Base-by-base conservation (phyloP, 2,329 filamentous ascomycete species). In the Penicillium brasilianum region DNA sequence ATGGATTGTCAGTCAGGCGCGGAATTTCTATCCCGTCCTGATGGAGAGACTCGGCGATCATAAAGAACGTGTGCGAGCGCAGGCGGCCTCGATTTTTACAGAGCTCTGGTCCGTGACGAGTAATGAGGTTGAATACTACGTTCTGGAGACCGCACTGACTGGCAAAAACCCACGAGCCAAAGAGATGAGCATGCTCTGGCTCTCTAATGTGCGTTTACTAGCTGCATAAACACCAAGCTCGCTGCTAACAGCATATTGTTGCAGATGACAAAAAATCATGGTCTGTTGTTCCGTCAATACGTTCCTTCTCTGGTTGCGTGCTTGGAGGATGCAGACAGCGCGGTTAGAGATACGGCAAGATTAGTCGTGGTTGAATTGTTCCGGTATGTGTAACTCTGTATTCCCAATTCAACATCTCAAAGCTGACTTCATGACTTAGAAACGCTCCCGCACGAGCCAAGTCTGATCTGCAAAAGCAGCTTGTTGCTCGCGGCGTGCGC, bases 271-370 rank as follows among this genome's bases (percentile, higher is more conserved):
- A 86, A 89, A 72, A 89, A 92, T 57, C 86, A 93, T 60, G 88
- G 87, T 41, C 81, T 97, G 66, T 88, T 89, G 39, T 97, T 97
- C 78, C 90, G 92, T 64, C 82, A 82, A 71, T 97, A 96, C 74
- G 93, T 96, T 1, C 90, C 91, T 2, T 84, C 85, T 11, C 83
- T 97, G 43, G 94, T 97, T 80, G 89, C 92, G 57, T 85, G 95
- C 67, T 84, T 97, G 44, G 94, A 97, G 78, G 93, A 97, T 76
- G 90, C 93, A 10, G 94, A 97, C 75, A 90, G 90, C 53, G 89
- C 88, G 77, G 93, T 97, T 66, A 88, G 94, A 74, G 93, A 97
- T 71, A 85, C 87, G 39, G 92, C 93, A 63, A 96, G 95, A 79
- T 82, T 82, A 58, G 90, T 91, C 1, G 88, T 97, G 52, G 90